Evolutionary conservation across 2,329 filamentous ascomycete species (phyloP).

Genomic region (Fusarium goolgardi): DNA sequence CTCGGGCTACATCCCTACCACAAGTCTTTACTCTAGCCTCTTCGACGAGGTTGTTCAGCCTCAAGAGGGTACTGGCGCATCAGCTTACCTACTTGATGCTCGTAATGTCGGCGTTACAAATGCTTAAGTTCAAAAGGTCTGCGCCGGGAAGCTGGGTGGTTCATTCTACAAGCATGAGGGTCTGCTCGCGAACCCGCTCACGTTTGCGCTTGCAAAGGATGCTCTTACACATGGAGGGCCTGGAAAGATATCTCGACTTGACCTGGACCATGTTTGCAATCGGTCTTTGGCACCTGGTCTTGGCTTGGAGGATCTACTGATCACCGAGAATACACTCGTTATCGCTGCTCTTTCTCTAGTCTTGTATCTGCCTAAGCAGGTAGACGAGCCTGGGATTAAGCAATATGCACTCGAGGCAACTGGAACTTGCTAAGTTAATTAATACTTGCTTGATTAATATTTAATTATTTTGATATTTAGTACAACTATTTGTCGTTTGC

Average conservation of each 20-base stretch:
- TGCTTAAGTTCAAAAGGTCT: constrained; percentile 3
- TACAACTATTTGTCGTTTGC: background rate
- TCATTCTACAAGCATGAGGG: constrained; percentile 22
- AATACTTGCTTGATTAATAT: rapidly evolving
- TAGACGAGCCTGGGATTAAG: background rate
- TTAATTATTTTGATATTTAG: rapidly evolving
- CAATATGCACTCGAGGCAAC: background rate
- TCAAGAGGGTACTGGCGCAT: background rate
- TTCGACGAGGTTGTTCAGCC: constrained; percentile 16
- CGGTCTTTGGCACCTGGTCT: background rate
- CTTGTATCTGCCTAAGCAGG: background rate
- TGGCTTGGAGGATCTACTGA: background rate
- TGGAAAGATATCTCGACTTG: background rate
- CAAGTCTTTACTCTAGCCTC: constrained; percentile 20
- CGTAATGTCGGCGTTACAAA: constrained; percentile 1
- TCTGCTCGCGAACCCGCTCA: constrained; percentile 7
- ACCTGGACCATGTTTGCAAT: background rate
- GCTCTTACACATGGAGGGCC: constrained; percentile 2
- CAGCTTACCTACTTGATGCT: constrained; percentile 8
- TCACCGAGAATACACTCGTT: background rate
- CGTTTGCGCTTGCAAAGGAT: constrained; percentile 12
- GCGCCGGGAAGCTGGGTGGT: background rate
- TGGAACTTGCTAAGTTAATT: background rate
- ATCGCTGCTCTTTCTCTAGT: constrained; percentile 7
- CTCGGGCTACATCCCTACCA: constrained; percentile 10